Evolutionary conservation across 1,284 basidiomycete species (phyloP).

Genomic region (Irpex sp.): DNA sequence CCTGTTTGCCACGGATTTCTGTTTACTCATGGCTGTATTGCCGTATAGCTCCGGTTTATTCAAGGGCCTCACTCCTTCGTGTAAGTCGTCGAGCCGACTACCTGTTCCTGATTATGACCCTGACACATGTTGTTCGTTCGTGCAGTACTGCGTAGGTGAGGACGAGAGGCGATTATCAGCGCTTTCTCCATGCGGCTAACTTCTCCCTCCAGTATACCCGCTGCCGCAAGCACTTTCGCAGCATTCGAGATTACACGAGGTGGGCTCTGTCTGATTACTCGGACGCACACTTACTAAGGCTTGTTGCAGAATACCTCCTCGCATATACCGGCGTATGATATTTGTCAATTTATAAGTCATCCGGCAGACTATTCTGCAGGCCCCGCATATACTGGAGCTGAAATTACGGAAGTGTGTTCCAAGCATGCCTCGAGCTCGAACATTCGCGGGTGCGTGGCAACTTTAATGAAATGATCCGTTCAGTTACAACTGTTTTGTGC

Average conservation of each 20-base stretch:
- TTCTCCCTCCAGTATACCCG: slow-evolving; percentile 67
- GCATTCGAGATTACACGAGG: slow-evolving; percentile 86
- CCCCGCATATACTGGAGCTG: no score
- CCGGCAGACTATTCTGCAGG: not conserved
- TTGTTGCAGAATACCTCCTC: slow-evolving; percentile 12
- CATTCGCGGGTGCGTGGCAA: not conserved
- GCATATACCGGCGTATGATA: slow-evolving; percentile 16
- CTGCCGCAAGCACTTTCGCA: slow-evolving; percentile 90
- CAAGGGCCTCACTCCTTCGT: slow-evolving; percentile 67
- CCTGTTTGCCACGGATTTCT: slow-evolving; percentile 6
- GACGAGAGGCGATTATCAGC: not conserved
- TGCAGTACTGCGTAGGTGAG: slow-evolving; percentile 57
- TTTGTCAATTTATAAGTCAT: not conserved
- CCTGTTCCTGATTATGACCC: slow-evolving; percentile 2
- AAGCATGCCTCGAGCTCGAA: not conserved
- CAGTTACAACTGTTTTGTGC: not conserved
- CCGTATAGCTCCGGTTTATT: slow-evolving; percentile 61
- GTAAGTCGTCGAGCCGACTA: slow-evolving; percentile 36
- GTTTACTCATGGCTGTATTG: not conserved
- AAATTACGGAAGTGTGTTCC: not conserved
- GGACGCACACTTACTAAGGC: not conserved
- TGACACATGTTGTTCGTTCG: not conserved
- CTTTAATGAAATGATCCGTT: not conserved
- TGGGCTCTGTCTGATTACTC: slow-evolving; percentile 19
- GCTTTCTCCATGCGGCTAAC: not conserved